A percentile compares a stretch with the other conserved stretches of the same genome.
These are phyloP conservation scores for sunflower (Helianthus annuus) DNA, from an alignment of 129 eudicot genomes.

Conservation along the genomic window HanXRQr2.0-SUNRISE NC_035445.2:71569253-71569752, in stretches of 20 bases:
- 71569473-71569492: slow-evolving; percentile 75
- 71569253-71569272: no score
- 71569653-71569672: background rate
- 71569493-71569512: slow-evolving; percentile 60
- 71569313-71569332: no score
- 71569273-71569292: no score
- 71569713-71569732: slow-evolving; percentile 29
- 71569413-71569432: background rate
- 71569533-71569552: slow-evolving; percentile 76
- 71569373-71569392: no score
- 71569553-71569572: slow-evolving; percentile 59
- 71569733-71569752: slow-evolving; percentile 16
- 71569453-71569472: slow-evolving; percentile 25
- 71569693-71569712: slow-evolving; percentile 44
- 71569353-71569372: no score
- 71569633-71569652: slow-evolving; percentile 3
- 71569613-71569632: slow-evolving; percentile 32
- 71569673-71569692: slow-evolving; percentile 1
- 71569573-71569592: slow-evolving; percentile 65
- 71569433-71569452: background rate
- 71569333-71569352: no score
- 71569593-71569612: slow-evolving; percentile 43
- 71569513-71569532: slow-evolving; percentile 65
- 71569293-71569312: no score
- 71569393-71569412: no score